phyloP scores from a whole-genome alignment of 768 basidiomycete genomes.

The Lactarius indigo region DNA sequence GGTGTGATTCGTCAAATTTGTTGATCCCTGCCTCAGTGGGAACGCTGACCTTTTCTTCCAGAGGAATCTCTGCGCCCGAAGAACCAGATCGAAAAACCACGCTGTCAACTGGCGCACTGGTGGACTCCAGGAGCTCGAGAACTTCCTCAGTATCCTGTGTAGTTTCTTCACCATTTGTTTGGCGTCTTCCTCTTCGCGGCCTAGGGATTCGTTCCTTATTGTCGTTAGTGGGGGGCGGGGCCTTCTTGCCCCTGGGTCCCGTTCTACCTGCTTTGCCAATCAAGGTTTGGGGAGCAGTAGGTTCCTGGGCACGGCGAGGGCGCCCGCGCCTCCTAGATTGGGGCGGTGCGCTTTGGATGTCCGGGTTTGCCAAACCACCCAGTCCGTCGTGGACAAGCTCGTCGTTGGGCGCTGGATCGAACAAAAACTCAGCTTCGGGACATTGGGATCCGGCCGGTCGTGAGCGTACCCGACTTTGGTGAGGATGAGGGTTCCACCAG shows the following conservation, averaged over 20 bases:
- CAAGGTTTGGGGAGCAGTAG: not conserved
- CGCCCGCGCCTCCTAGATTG: not conserved
- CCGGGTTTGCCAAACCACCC: not conserved
- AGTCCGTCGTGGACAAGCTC: not conserved
- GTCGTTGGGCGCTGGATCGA: not conserved
- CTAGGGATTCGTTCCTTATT: slow-evolving; percentile 13
- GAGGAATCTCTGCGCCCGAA: not conserved
- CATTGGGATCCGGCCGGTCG: not conserved
- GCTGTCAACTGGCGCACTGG: slow-evolving; percentile 3
- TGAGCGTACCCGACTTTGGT: slow-evolving; percentile 10
- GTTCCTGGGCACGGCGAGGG: not conserved
- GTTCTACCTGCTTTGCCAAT: not conserved
- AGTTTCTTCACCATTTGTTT: slow-evolving; percentile 3
- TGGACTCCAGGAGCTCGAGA: slow-evolving; percentile 15
- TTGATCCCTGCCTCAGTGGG: not conserved
- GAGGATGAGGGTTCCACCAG: not conserved
- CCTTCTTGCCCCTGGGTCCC: slow-evolving; percentile 6
- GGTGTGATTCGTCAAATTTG: not conserved
- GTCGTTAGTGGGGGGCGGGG: slow-evolving; percentile 6
- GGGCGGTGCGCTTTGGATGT: not conserved
- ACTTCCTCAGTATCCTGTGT: slow-evolving; percentile 12
- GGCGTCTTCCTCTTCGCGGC: not conserved
- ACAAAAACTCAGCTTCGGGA: not conserved
- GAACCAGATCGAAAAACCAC: not conserved
- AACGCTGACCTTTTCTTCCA: not conserved